These are phyloP conservation scores for Populus hybrid DNA, from an alignment of 441 rosid genomes.

Conservation along the genomic window DNA sequence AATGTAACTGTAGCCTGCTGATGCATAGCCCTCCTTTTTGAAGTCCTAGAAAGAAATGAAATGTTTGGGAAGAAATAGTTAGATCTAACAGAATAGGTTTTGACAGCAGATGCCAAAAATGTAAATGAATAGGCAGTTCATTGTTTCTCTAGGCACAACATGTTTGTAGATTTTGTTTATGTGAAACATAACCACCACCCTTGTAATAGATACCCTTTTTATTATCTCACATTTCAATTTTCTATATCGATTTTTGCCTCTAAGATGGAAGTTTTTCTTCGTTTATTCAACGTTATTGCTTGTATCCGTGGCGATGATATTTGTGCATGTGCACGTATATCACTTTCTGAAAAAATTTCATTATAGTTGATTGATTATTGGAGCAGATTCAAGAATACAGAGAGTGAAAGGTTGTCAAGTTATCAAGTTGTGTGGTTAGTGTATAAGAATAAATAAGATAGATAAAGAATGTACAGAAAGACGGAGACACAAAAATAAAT, in stretches of 20 bases:
- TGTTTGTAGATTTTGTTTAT: conserved; percentile 14
- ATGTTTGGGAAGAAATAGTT: conserved; percentile 29
- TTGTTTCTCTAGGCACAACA: conserved; percentile 3
- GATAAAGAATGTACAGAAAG: too few relatives aligned
- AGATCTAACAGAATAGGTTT: conserved; percentile 20
- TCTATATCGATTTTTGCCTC: conserved; percentile 15
- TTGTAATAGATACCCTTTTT: conserved; percentile 25
- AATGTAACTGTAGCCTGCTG: conserved; percentile 13
- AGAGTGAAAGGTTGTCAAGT: too few relatives aligned
- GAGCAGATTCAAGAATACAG: too few relatives aligned
- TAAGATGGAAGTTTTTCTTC: not conserved
- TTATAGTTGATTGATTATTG: too few relatives aligned
- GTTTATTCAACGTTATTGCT: too few relatives aligned
- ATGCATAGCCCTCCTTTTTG: not conserved
- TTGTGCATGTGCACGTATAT: too few relatives aligned
- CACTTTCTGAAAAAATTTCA: not conserved
- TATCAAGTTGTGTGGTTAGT: too few relatives aligned
- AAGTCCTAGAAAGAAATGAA: conserved; percentile 13
- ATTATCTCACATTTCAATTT: conserved; percentile 16
- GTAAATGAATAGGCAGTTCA: conserved; percentile 30
- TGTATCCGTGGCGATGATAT: too few relatives aligned
- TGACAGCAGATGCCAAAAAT: not conserved
- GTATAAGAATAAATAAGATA: too few relatives aligned
- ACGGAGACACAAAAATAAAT: too few relatives aligned
- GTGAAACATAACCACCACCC: conserved; percentile 3